Base-by-base conservation (phyloP, 345 rosid genomes). In the Abelmoschus esculentus region DNA sequence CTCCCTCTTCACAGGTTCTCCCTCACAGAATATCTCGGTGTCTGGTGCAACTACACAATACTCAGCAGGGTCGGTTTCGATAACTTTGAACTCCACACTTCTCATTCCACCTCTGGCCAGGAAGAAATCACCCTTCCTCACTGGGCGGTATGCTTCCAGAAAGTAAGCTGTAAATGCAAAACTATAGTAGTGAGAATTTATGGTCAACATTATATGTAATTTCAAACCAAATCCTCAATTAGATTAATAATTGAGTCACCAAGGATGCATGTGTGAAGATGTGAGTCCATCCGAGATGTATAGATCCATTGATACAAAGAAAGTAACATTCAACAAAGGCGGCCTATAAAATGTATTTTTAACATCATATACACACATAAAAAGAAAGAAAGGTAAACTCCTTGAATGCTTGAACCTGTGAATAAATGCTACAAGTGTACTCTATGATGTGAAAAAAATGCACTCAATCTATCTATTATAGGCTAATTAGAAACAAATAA, bases 101-200 rank as follows among this genome's bases (percentile, higher is more conserved):
- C 98, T 86, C 98, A 93, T 90, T 67, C 98, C 98, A 46, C 98
- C 98, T 79, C 97, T 87, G 32, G 86, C 98, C 64, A 90, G 96
- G 80, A 93, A 93, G 53, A 90, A 79, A 80, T 93, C 98, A 42
- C 97, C 98, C 79, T 90, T 93, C 80, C 96, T 87, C 76, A 93
- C 96, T 5, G 98, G 98, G 7, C 98, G 96, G 74, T 93, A 93
- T 6, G 98, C 90, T 74, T 90, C 98, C 60, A 86, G 53, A 82
- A 93, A 93, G 77, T 93, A 93, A 70, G 98, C 98, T 90, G 90
- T 80, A 81, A 58, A 55, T 34, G 40, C 53, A 15, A 67, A 81
- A 22, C 54, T 44, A 17, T 19, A 2, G 10, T 2, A 40, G 40
- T 86, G 34, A 83, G 64, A 18, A 34, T 11, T 66, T 40, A 17